These are phyloP conservation scores for Meredithiella fracta DNA, from an alignment of 2,329 filamentous ascomycete species.

Conservation along the genomic window DNA sequence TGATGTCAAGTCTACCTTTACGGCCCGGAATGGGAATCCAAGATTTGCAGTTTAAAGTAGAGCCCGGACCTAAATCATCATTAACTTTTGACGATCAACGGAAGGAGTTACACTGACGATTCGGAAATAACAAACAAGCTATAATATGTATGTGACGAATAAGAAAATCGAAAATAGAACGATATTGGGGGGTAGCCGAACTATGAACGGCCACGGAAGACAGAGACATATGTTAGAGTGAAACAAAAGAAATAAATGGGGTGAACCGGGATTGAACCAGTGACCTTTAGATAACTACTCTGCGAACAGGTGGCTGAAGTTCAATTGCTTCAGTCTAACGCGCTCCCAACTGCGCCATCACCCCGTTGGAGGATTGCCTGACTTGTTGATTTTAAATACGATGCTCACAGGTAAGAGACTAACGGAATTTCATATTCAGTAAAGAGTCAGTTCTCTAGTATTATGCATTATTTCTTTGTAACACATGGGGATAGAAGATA, in stretches of 20 bases:
- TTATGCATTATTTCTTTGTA: constrained; percentile 7
- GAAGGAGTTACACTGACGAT: neutral
- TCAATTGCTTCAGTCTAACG: constrained; percentile 14
- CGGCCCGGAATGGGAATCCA: neutral
- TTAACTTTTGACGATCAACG: too few relatives aligned
- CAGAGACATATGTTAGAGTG: neutral
- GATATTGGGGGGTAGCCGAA: neutral
- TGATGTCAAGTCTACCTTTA: too few relatives aligned
- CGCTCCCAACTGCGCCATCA: constrained; percentile 15
- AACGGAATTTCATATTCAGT: too few relatives aligned
- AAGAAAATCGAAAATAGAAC: neutral
- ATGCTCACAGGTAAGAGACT: too few relatives aligned
- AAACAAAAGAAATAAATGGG: too few relatives aligned
- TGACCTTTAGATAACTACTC: constrained; percentile 15
- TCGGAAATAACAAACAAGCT: neutral
- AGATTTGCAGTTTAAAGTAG: neutral
- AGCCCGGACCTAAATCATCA: neutral
- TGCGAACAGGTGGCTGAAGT: constrained; percentile 7
- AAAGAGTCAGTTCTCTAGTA: neutral
- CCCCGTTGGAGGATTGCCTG: neutral
- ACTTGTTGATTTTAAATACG: neutral
- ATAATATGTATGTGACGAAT: neutral
- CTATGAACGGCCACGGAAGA: neutral
- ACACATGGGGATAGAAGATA: neutral
- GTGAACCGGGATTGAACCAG: constrained; percentile 15